Base-by-base conservation (phyloP, 805 yeast species). In the Debaryomyces maramus region DNA sequence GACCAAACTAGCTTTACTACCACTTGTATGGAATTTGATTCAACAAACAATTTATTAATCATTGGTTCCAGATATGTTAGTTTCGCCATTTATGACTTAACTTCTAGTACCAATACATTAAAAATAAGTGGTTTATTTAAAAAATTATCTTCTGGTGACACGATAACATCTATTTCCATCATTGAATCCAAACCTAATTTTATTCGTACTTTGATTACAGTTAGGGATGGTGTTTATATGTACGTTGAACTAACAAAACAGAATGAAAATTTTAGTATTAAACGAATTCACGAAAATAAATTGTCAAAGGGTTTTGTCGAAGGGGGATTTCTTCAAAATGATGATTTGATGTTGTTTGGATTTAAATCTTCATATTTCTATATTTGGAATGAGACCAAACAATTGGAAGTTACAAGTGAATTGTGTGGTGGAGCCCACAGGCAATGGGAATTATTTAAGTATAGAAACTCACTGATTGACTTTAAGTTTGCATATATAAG, bases 341-440 rank as follows among this genome's bases (percentile, higher is more conserved):
- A 61, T 10, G 69, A 72, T 8, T 61, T 83, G 27, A 60, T 85
- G 2, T 60, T 86, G 2, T 87, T 79, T 58, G 98, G 98, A 1
- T 91, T 93, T 71, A 80, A 81, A 50, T 87, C 93, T 2, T 83
- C 83, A 36, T 65, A 74, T 36, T 89, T 91, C 54, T 85, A 83
- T 52, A 60, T 88, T 16, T 88, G 88, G 82, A 88, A 90, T 58
- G 96, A 88, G 53, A 78, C 89, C 1, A 68, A 73, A 31, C 89
- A 86, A 48, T 70, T 73, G 38, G 96, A 89, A 56, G 57, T 88
- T 2, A 67, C 77, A 34, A 76, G 81, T 41, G 88, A 81, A 45
- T 61, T 73, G 10, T 93, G 98, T 60, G 98, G 98, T 19, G 98
- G 98, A 2, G 78, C 93, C 3, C 97, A 90, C 57, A 73, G 98